A percentile compares a stretch with the other conserved stretches of the same genome.
Conservation (phyloP, 2,329 filamentous ascomycete species). For the Tolypocladium tropicale region DNA sequence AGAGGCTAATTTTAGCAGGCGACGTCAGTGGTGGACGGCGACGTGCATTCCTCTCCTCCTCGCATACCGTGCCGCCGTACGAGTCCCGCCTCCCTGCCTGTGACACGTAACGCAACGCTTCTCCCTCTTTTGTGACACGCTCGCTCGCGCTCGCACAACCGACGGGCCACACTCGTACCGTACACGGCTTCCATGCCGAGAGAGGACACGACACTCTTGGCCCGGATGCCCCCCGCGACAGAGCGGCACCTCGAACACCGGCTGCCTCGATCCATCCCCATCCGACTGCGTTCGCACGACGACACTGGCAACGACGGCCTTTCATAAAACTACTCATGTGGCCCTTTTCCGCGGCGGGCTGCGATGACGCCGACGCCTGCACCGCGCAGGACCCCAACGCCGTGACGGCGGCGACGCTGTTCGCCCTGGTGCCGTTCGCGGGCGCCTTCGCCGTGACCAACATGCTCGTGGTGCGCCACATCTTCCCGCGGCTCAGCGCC, state of each 20-base stretch:
- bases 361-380: conserved; percentile 47
- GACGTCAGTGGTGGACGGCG: background rate
- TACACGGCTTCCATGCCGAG: background rate
- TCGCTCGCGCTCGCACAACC: background rate
- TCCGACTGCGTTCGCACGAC: background rate
- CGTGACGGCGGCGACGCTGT: conserved; percentile 33
- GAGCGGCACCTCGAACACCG: background rate
- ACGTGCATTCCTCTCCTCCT: background rate
- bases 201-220: background rate
- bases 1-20: background rate
- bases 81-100: too few relatives aligned
- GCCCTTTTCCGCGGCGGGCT: conserved; percentile 30
- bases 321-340: conserved; percentile 23
- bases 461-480: conserved; percentile 50
- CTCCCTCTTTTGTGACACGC: background rate
- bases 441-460: conserved; percentile 57
- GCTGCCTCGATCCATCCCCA: conserved; percentile 4
- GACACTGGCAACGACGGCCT: background rate
- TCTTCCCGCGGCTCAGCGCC: conserved; percentile 64
- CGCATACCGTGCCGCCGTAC: background rate
- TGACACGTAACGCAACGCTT: background rate
- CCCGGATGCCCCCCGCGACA: background rate
- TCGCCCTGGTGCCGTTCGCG: conserved; percentile 61
- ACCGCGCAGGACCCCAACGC: conserved; percentile 30
- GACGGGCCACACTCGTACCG: background rate